phyloP scores from a whole-genome alignment of 202 grass and related monocot genomes.

The Hordeum pubiflorum region DNA sequence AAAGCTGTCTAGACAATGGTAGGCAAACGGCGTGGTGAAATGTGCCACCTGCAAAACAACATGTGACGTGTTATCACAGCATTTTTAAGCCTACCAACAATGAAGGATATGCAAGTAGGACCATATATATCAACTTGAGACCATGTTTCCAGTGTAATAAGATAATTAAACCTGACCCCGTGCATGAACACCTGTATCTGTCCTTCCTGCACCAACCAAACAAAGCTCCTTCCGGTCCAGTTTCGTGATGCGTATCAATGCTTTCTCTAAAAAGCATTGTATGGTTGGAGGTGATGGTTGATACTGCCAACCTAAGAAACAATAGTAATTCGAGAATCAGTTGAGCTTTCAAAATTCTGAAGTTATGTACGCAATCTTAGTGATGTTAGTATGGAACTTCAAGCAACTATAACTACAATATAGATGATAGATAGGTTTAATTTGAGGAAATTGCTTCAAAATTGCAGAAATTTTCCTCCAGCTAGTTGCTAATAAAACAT shows the following conservation, averaged over 20 bases:
- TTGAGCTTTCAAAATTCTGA: constrained; percentile 20
- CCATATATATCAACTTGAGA: constrained; percentile 8
- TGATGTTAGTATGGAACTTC: not conserved
- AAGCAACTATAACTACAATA: constrained; percentile 6
- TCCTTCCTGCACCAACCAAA: constrained; percentile 81
- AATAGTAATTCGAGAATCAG: constrained; percentile 1
- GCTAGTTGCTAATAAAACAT: not conserved
- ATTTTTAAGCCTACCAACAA: not conserved
- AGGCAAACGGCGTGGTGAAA: constrained; percentile 73
- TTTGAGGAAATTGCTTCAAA: not conserved
- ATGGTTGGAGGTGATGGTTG: constrained; percentile 80
- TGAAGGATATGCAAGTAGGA: constrained; percentile 24
- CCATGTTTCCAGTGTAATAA: constrained; percentile 24
- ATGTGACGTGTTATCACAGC: constrained; percentile 4
- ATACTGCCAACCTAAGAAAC: constrained; percentile 88
- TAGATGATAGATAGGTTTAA: not conserved
- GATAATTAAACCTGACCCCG: constrained; percentile 90
- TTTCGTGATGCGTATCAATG: constrained; percentile 64
- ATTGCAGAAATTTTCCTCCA: not conserved
- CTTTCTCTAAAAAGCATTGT: constrained; percentile 76
- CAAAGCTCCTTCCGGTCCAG: constrained; percentile 68
- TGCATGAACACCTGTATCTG: constrained; percentile 95
- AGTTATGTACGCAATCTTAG: not conserved
- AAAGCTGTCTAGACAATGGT: constrained; percentile 51
- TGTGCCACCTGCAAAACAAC: constrained; percentile 70